Conservation (phyloP, 202 grass and related monocot species). For the Alloteropsis angusta region DNA sequence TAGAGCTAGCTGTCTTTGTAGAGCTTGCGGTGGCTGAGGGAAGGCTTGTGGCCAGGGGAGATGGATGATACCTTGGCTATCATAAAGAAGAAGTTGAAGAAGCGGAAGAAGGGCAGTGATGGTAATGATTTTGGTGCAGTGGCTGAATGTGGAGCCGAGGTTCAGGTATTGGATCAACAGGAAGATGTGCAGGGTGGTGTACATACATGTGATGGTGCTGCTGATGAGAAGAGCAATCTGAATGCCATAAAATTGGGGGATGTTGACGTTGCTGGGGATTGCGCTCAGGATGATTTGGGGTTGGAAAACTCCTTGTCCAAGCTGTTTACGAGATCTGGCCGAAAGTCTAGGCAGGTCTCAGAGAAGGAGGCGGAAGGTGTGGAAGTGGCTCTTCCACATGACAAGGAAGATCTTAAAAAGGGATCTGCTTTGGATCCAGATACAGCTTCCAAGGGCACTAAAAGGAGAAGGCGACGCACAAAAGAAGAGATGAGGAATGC, state of each 20-base stretch:
- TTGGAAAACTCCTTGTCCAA: slow-evolving; percentile 53
- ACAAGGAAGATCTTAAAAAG: slow-evolving; percentile 21
- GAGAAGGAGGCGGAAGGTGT: slow-evolving; percentile 31
- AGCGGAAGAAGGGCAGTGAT: slow-evolving; percentile 58
- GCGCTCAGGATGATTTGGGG: slow-evolving; percentile 37
- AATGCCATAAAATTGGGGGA: slow-evolving; percentile 18
- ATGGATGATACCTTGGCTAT: slow-evolving; percentile 87
- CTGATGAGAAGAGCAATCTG: slow-evolving; percentile 23
- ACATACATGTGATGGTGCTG: slow-evolving; percentile 5
- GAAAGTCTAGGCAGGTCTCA: slow-evolving; percentile 27
- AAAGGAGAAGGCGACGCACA: slow-evolving; percentile 32
- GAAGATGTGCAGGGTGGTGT: slow-evolving; percentile 35
- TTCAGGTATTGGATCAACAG: slow-evolving; percentile 10
- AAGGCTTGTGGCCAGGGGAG: slow-evolving; percentile 19
- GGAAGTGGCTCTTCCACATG: slow-evolving; percentile 13
- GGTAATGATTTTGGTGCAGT: slow-evolving; percentile 1
- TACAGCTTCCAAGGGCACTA: slow-evolving; percentile 12
- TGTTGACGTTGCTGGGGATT: slow-evolving; percentile 1
- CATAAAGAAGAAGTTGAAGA: slow-evolving; percentile 83
- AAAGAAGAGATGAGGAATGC: slow-evolving; percentile 44
- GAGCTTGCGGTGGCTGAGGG: not conserved
- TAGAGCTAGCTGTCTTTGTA: not conserved
- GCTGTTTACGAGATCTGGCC: slow-evolving; percentile 49
- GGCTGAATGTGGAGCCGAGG: slow-evolving; percentile 26
- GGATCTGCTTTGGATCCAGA: slow-evolving; percentile 27